Evolutionary conservation across 2,329 filamentous ascomycete genomes (phyloP), one percentile per base, ranked within the genome.

Genomic region (Emergomyces orientalis): DNA sequence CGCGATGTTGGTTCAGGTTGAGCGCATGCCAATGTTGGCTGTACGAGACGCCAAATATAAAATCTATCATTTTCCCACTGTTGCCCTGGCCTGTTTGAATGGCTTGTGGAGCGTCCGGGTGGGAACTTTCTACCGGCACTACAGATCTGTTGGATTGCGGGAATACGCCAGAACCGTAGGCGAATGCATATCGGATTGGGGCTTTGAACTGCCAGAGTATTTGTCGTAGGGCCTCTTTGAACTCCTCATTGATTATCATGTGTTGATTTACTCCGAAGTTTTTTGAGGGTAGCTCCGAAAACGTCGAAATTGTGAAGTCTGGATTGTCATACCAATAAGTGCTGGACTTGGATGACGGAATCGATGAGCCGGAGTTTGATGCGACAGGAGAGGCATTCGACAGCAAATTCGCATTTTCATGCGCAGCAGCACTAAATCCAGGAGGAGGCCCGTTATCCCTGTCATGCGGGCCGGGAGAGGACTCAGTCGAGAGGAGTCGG

Each of bases 21-120:
- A 99, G 81, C 41, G 89, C 92, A 77, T 99, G 94, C 90, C 93
- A 99, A 77, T 99, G 94, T 73, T 99, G 89, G 1, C 89, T 91
- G 75, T 96, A 90, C 0, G 90, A 90, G 13, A 97, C 93, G 32
- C 93, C 94, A 73, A 99, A 94, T 68, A 99, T 95, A 74, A 99
- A 96, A 77, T 99, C 94, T 67, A 99, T 96, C 87, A 97, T 96
- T 79, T 97, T 97, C 14, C 91, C 91, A 0, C 87, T 86, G 37
- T 90, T 90, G 70, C 90, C 87, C 75, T 97, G 93, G 68, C 91
- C 89, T 68, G 91, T 90, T 67, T 88, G 81, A 8, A 97, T 87
- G 0, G 90, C 90, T 60, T 86, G 81, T 0, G 91, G 90, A 1
- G 93, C 87, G 65, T 91, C 87, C 7, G 92, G 88, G 72, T 97